A percentile compares a stretch with the other conserved stretches of the same genome.
Conservation (phyloP, 345 rosid species). For the Excoecaria cochinchinensis region DNA sequence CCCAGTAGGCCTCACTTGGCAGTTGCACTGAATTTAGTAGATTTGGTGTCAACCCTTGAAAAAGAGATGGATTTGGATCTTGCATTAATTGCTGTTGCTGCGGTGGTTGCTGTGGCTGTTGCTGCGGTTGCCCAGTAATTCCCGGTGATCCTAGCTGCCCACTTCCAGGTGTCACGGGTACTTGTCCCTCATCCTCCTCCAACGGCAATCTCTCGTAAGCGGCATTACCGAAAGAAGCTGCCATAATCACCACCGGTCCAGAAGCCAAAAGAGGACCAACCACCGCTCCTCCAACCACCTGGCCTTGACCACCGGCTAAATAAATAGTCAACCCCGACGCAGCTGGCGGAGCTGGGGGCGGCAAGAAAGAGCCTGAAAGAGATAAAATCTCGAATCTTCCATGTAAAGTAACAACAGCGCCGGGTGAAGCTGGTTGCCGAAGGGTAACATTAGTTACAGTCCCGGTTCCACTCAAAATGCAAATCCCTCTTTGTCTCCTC, state of each 20-base stretch:
- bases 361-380: constrained; percentile 80
- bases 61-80: constrained; percentile 56
- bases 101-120: constrained; percentile 33
- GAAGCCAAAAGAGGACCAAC: constrained; percentile 78
- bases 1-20: constrained; percentile 77
- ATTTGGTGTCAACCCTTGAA: constrained; percentile 79
- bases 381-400: constrained; percentile 94
- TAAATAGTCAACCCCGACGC: constrained; percentile 83
- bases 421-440: constrained; percentile 75
- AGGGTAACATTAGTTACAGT: constrained; percentile 80
- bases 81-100: constrained; percentile 66
- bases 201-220: constrained; percentile 85
- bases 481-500: constrained; percentile 79
- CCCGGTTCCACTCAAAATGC: constrained; percentile 85
- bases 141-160: constrained; percentile 43
- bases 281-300: constrained; percentile 88
- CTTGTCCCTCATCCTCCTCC: constrained; percentile 65
- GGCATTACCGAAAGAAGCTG: constrained; percentile 98
- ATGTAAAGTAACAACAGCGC: constrained; percentile 76
- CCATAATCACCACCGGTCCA: constrained; percentile 91
- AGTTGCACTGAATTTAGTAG: constrained; percentile 74
- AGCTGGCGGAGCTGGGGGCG: constrained; percentile 94
- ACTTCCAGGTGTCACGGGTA: constrained; percentile 29
- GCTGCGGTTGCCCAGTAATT: constrained; percentile 10
- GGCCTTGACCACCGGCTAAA: constrained; percentile 96